Percentiles rank a stretch among this genome's conserved stretches.
These are phyloP conservation scores for Ephemerocybe angulata DNA, from an alignment of 768 basidiomycete species.

Conservation along the genomic window DNA sequence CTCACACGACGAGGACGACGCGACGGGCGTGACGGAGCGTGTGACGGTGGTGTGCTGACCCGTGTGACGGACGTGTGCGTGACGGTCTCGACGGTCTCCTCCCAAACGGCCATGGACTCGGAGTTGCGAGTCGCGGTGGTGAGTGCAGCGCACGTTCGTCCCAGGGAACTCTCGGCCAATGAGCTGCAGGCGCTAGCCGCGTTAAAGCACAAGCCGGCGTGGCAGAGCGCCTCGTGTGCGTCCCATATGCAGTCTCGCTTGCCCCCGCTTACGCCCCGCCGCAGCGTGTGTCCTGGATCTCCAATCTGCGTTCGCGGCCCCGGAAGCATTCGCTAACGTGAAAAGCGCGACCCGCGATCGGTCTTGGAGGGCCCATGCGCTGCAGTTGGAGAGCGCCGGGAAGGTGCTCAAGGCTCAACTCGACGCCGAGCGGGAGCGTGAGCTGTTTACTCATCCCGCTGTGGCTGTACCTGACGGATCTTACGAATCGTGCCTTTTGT, in stretches of 20 bases:
- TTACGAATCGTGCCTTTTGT: too few relatives aligned
- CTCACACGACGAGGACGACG: too few relatives aligned
- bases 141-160: slow-evolving; percentile 4
- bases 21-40: too few relatives aligned
- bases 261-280: background rate
- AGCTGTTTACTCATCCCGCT: too few relatives aligned
- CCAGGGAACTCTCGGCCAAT: background rate
- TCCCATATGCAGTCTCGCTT: background rate
- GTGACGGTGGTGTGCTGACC: too few relatives aligned
- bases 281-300: slow-evolving; percentile 46
- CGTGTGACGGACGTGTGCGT: too few relatives aligned
- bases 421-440: slow-evolving; percentile 42
- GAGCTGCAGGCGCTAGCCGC: slow-evolving; percentile 40
- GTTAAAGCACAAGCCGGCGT: slow-evolving; percentile 41
- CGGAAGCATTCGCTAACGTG: slow-evolving; percentile 13
- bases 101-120: background rate
- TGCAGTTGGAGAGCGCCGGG: slow-evolving; percentile 39
- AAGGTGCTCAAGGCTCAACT: slow-evolving; percentile 35
- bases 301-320: slow-evolving; percentile 29
- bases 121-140: slow-evolving; percentile 38
- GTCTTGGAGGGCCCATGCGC: slow-evolving; percentile 39
- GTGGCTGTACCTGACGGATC: too few relatives aligned
- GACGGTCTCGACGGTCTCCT: too few relatives aligned
- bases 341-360: slow-evolving; percentile 15
- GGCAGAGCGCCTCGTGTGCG: slow-evolving; percentile 40